A percentile compares a stretch with the other conserved stretches of the same genome.
Evolutionary conservation across 805 yeast genomes (phyloP).

Genomic region (Myxozyma vanderwaltii): DNA sequence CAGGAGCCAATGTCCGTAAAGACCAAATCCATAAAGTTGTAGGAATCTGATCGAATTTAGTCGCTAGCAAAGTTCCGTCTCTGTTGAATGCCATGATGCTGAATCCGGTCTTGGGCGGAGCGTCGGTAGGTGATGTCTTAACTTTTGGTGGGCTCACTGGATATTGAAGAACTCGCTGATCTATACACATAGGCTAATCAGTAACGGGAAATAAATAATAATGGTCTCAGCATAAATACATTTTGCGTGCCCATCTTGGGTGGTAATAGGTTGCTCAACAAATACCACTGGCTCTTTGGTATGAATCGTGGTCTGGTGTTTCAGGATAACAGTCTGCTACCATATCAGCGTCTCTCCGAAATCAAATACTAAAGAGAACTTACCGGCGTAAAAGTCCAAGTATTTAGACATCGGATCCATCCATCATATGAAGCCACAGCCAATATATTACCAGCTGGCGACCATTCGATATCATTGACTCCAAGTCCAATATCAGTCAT

Average conservation of each 20-base stretch:
- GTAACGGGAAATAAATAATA: neutral
- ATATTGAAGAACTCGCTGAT: conserved; percentile 11
- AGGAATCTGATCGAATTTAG: conserved; percentile 23
- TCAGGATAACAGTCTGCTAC: conserved; percentile 12
- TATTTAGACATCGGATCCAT: conserved; percentile 23
- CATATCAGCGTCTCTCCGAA: neutral
- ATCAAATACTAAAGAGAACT: neutral
- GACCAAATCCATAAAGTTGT: conserved; percentile 34
- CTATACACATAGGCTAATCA: neutral
- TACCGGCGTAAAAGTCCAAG: conserved; percentile 32
- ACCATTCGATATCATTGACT: conserved; percentile 27
- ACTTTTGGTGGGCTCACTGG: conserved; percentile 26
- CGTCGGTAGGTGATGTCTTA: conserved; percentile 10
- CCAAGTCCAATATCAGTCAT: conserved; percentile 20
- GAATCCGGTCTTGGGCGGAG: conserved; percentile 28
- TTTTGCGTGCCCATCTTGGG: conserved; percentile 15
- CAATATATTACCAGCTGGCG: conserved; percentile 22
- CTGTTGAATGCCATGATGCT: conserved; percentile 21
- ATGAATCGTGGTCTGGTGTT: conserved; percentile 13
- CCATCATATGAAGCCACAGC: conserved; percentile 32
- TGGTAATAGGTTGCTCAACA: conserved; percentile 28
- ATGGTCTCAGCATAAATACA: conserved; percentile 1
- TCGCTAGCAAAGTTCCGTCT: conserved; percentile 30
- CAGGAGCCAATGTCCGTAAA: conserved; percentile 14
- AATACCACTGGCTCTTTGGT: conserved; percentile 13